Conservation (phyloP, 129 eudicot species). For the Smallanthus sonchifolius region DNA sequence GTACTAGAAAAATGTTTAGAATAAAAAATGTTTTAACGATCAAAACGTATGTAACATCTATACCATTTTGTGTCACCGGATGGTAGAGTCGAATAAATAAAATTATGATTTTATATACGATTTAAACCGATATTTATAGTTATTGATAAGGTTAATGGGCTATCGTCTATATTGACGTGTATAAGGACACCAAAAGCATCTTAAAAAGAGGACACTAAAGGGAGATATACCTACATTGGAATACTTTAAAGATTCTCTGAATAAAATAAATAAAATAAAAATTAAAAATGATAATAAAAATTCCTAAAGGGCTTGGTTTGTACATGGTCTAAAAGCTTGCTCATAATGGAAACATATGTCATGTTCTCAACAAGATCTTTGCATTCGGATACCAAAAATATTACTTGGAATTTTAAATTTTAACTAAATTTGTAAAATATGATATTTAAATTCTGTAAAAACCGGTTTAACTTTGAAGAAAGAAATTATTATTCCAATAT, state of each 20-base stretch:
- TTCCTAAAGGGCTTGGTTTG: conserved; percentile 8
- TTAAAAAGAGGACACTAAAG: conserved; percentile 17
- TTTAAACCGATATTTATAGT: neutral
- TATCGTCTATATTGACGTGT: conserved; percentile 4
- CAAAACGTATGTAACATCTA: neutral
- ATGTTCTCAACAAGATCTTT: conserved; percentile 11
- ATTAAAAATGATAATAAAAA: neutral
- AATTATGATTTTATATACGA: neutral
- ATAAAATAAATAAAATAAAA: neutral
- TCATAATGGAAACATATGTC: conserved; percentile 17
- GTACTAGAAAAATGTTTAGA: neutral
- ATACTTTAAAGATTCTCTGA: conserved; percentile 30
- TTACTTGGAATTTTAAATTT: neutral
- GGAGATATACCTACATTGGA: conserved; percentile 15
- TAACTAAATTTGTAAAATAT: neutral
- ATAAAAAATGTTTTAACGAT: neutral
- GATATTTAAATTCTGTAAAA: neutral
- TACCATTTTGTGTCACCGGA: neutral
- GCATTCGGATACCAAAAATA: conserved; percentile 4
- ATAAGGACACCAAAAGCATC: conserved; percentile 15
- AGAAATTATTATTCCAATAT: neutral
- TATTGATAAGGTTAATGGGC: neutral
- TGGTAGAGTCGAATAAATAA: neutral
- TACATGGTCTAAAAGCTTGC: conserved; percentile 17
- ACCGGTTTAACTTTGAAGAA: neutral